phyloP scores from a whole-genome alignment of 176 grass and related monocot species.

The Guadua angustifolia region DNA sequence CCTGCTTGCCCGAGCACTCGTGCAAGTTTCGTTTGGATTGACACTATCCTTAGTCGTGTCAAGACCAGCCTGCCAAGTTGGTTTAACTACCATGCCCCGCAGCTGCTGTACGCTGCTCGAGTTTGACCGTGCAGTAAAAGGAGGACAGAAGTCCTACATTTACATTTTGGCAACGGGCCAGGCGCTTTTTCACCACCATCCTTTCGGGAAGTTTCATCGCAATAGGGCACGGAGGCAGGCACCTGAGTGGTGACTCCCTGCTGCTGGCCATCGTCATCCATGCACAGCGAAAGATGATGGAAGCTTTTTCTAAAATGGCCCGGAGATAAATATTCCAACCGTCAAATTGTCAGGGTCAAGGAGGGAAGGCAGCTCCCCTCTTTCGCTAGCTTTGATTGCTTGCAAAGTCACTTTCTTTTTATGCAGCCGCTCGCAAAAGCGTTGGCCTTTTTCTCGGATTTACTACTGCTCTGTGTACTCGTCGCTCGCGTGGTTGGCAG shows the following conservation, averaged over 20 bases:
- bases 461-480: background rate
- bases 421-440: conserved; percentile 16
- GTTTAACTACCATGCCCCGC: background rate
- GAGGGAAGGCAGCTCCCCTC: background rate
- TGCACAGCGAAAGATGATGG: conserved; percentile 25
- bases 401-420: conserved; percentile 27
- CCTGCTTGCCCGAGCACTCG: background rate
- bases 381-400: conserved; percentile 35
- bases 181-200: conserved; percentile 31
- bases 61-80: background rate
- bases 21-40: background rate
- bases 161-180: conserved; percentile 29
- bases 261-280: conserved; percentile 13
- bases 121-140: background rate
- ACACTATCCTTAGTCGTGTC: background rate
- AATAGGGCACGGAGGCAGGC: background rate
- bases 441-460: conserved; percentile 22
- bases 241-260: conserved; percentile 35
- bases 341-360: conserved; percentile 46
- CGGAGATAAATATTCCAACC: conserved; percentile 56
- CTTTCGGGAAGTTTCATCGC: conserved; percentile 53
- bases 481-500: conserved; percentile 10
- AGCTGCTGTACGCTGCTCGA: background rate
- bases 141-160: conserved; percentile 17
- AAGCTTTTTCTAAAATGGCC: conserved; percentile 37